phyloP scores from a whole-genome alignment of 257 asterid genomes.

The Nyctanthes arbortristis region DNA sequence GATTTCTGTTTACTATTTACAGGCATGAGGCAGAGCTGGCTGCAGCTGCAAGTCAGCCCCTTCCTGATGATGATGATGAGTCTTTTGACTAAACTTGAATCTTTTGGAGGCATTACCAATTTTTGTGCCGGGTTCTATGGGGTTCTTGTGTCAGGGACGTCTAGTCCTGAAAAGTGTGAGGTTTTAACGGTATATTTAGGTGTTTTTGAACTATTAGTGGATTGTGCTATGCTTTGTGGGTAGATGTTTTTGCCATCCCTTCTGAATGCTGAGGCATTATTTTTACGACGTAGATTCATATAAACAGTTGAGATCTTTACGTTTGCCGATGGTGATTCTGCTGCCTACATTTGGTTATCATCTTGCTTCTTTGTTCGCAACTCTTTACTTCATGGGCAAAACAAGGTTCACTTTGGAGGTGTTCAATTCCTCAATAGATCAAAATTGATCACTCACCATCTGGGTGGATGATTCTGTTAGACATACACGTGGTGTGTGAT shows the following conservation, averaged over 20 bases:
- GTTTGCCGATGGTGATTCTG: background rate
- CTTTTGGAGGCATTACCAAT: too few species aligned
- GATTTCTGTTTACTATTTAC: background rate
- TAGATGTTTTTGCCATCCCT: constrained; percentile 21
- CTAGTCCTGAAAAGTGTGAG: background rate
- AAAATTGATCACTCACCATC: too few species aligned
- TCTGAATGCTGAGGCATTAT: constrained; percentile 21
- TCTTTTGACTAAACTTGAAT: constrained; percentile 70
- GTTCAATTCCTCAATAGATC: too few species aligned
- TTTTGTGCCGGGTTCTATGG: constrained; percentile 8
- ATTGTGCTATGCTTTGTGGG: constrained; percentile 18
- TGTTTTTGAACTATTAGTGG: background rate
- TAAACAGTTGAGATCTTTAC: background rate
- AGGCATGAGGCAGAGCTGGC: constrained; percentile 81
- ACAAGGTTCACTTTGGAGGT: too few species aligned
- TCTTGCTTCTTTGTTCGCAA: background rate
- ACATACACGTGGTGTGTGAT: too few species aligned
- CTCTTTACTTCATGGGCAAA: too few species aligned
- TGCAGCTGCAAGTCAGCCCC: constrained; percentile 73
- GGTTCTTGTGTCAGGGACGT: background rate
- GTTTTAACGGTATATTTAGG: constrained; percentile 9
- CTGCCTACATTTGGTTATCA: too few species aligned
- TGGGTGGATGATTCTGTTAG: too few species aligned
- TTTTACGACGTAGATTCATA: constrained; percentile 16
- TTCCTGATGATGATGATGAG: constrained; percentile 85